Evolutionary conservation across 805 yeast species (phyloP), one percentile per base, ranked within the genome.

Genomic region (Pichia cephalocereana): DNA sequence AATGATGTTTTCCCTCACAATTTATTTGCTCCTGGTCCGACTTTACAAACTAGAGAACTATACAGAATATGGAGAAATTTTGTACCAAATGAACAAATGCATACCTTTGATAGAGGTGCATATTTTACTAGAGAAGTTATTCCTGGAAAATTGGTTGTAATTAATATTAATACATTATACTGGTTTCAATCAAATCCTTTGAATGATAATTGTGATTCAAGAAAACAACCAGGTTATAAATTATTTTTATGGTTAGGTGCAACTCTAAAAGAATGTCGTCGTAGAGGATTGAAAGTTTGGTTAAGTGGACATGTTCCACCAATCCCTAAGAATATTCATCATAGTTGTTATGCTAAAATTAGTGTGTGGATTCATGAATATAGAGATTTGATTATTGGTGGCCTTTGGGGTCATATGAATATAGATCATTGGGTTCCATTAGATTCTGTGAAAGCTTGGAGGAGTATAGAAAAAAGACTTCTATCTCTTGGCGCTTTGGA

Each of bases 1-100:
- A 87, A 87, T 60, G 96, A 88, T 62, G 95, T 87, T 4, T 87
- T 79, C 62, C 96, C 96, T 0, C 96, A 87, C 66, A 87, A 87
- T 60, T 68, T 87, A 61, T 84, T 86, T 63, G 77, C 91, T 0
- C 79, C 88, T 0, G 96, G 96, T 0, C 96, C 96, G 15, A 85
- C 95, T n/a, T 66, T 84, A 51, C 95, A 86, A 62, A 87, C 95
- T 0, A 70, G 93, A 58, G 90, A 85, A 63, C 65, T 86, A 63
- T 82, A 70, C 66, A 75, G 74, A 51, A 80, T 86, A 45, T 87
- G 96, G 95, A 69, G 78, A 44, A 67, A 72, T 50, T 84, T 80
- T 56, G 71, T 88, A 14, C 95, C 96, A 9, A 79, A 82, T 53
- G 82, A 80, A 46, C 96, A 87, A 62, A 71, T 81, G 60, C 87